phyloP scores from a whole-genome alignment of 2,329 filamentous ascomycete genomes.

The Akanthomyces lecanii region DNA sequence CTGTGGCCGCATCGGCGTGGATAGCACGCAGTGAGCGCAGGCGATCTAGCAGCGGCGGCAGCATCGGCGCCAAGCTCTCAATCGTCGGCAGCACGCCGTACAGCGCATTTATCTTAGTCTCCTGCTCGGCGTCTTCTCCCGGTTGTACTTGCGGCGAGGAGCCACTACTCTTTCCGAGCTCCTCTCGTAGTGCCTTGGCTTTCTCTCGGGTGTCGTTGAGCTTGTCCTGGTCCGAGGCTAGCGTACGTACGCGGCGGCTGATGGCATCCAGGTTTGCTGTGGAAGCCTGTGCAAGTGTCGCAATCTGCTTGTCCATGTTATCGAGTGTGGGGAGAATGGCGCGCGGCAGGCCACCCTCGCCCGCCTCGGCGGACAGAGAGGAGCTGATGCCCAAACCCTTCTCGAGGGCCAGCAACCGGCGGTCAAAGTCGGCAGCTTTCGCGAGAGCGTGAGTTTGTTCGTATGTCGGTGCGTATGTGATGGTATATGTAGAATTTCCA shows the following conservation, averaged over 20 bases:
- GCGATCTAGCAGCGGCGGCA: slow-evolving; percentile 81
- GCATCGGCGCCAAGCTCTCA: slow-evolving; percentile 75
- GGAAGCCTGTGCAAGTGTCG: slow-evolving; percentile 67
- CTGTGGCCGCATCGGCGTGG: slow-evolving; percentile 81
- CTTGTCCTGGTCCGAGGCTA: slow-evolving; percentile 68
- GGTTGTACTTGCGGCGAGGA: slow-evolving; percentile 34
- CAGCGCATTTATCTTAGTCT: slow-evolving; percentile 83
- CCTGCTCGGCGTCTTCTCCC: slow-evolving; percentile 61
- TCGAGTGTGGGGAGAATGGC: slow-evolving; percentile 82
- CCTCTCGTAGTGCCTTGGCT: slow-evolving; percentile 59
- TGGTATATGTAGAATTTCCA: slow-evolving; percentile 52
- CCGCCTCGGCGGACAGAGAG: slow-evolving; percentile 60
- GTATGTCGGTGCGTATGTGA: slow-evolving; percentile 61
- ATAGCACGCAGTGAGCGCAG: slow-evolving; percentile 78
- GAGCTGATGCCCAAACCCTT: slow-evolving; percentile 74
- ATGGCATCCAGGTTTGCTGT: slow-evolving; percentile 70
- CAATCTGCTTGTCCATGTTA: slow-evolving; percentile 74
- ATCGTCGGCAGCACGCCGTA: slow-evolving; percentile 87
- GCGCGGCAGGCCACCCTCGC: slow-evolving; percentile 50
- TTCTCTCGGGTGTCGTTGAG: slow-evolving; percentile 62
- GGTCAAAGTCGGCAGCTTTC: slow-evolving; percentile 84
- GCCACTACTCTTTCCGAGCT: slow-evolving; percentile 42
- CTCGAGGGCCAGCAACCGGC: slow-evolving; percentile 73
- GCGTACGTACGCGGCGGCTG: slow-evolving; percentile 63
- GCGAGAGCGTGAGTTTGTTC: slow-evolving; percentile 68